These are phyloP conservation scores for Hypoxylon fuscum DNA, from an alignment of 495 filamentous ascomycete genomes.

Conservation along the genomic window DNA sequence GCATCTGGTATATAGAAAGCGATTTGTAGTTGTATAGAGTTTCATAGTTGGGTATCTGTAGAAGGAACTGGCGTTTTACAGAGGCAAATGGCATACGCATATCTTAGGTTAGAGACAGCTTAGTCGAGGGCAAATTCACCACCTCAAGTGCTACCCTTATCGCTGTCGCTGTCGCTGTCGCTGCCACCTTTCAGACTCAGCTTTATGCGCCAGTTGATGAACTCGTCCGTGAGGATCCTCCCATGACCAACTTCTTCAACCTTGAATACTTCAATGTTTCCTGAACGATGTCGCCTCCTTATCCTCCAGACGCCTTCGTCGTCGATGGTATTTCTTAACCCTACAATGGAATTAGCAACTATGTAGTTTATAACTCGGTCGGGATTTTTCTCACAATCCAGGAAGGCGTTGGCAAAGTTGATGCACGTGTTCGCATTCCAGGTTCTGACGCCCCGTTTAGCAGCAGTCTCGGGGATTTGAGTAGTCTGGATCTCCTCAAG, in stretches of 20 bases:
- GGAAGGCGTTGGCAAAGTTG: constrained; percentile 79
- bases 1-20: constrained; percentile 11
- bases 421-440: constrained; percentile 95
- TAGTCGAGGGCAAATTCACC: neutral
- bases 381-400: constrained; percentile 69
- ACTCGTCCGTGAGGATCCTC: constrained; percentile 77
- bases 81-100: constrained; percentile 1
- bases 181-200: constrained; percentile 41
- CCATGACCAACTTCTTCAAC: constrained; percentile 78
- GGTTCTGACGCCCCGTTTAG: constrained; percentile 64
- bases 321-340: constrained; percentile 70
- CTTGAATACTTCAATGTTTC: constrained; percentile 73
- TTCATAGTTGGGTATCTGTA: constrained; percentile 32
- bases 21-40: constrained; percentile 6
- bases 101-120: constrained; percentile 1
- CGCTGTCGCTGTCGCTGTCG: no score
- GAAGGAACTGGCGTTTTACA: constrained; percentile 22
- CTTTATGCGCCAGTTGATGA: constrained; percentile 76
- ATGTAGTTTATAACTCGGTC: neutral
- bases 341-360: constrained; percentile 47
- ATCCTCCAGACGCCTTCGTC: constrained; percentile 86
- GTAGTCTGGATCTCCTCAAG: constrained; percentile 81
- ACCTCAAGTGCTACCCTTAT: constrained; percentile 15
- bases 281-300: constrained; percentile 62
- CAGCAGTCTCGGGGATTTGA: constrained; percentile 76